phyloP scores from a whole-genome alignment of 176 grass and related monocot genomes.

The Oryza rufipogon region DNA sequence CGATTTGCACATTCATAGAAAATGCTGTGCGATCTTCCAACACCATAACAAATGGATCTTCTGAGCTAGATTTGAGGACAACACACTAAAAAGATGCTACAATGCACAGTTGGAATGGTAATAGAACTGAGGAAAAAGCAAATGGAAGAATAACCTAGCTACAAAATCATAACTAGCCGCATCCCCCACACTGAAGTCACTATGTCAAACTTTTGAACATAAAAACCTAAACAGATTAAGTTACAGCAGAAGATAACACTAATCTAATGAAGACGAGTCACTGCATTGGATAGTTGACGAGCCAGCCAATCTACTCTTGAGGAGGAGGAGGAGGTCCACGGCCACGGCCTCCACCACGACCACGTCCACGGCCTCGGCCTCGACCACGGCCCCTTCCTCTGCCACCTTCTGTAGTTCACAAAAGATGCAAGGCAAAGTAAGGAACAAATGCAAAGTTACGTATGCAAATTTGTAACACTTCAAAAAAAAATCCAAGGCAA shows the following conservation, averaged over 20 bases:
- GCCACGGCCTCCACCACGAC: slow-evolving; percentile 28
- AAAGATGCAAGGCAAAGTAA: background rate
- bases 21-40: background rate
- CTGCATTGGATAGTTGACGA: background rate
- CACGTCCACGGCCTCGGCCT: slow-evolving; percentile 37
- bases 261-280: slow-evolving; percentile 24
- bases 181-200: slow-evolving; percentile 46
- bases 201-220: slow-evolving; percentile 48
- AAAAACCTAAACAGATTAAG: slow-evolving; percentile 51
- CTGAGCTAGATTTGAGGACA: slow-evolving; percentile 43
- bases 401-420: slow-evolving; percentile 37
- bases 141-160: slow-evolving; percentile 73
- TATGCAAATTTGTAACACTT: background rate
- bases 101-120: slow-evolving; percentile 49
- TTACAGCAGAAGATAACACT: slow-evolving; percentile 35
- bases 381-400: slow-evolving; percentile 45
- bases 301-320: slow-evolving; percentile 50
- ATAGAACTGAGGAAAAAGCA: slow-evolving; percentile 29
- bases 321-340: slow-evolving; percentile 36
- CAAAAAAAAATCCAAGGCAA: background rate
- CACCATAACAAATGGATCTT: slow-evolving; percentile 33
- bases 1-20: slow-evolving; percentile 21
- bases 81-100: slow-evolving; percentile 21
- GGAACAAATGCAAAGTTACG: background rate
- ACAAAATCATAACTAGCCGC: slow-evolving; percentile 74